phyloP scores from a whole-genome alignment of 139 green algal genomes.

The Chlorella sp. region DNA sequence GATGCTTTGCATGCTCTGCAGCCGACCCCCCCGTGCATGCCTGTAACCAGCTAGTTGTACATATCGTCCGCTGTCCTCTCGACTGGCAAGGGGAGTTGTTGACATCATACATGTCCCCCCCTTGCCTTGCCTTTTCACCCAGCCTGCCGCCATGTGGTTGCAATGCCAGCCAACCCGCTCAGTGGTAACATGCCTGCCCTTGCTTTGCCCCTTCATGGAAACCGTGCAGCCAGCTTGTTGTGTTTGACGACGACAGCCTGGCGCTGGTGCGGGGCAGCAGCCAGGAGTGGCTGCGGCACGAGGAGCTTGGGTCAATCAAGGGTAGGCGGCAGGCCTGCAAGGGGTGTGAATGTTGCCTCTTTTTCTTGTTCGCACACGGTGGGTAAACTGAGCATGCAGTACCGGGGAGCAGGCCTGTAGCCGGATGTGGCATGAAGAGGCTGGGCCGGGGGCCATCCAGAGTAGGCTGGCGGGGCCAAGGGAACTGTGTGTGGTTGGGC shows the following conservation, averaged over 20 bases:
- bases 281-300: slow-evolving; percentile 75
- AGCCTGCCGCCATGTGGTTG: no score
- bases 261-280: slow-evolving; percentile 44
- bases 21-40: no score
- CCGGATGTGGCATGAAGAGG: no score
- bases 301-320: slow-evolving; percentile 67
- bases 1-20: not conserved
- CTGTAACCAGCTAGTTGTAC: no score
- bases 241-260: slow-evolving; percentile 55
- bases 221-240: slow-evolving; percentile 59
- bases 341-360: no score
- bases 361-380: no score
- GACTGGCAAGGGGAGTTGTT: no score
- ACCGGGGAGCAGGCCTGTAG: not conserved
- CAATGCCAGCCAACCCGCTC: not conserved
- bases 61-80: no score
- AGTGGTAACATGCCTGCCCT: not conserved
- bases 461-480: not conserved
- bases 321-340: not conserved
- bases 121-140: not conserved
- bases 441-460: no score
- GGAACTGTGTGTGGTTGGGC: not conserved
- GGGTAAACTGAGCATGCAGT: not conserved
- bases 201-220: not conserved
- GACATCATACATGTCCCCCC: not conserved